Evolutionary conservation across 805 yeast species (phyloP).

Genomic region (Yarrowia phangngaensis): DNA sequence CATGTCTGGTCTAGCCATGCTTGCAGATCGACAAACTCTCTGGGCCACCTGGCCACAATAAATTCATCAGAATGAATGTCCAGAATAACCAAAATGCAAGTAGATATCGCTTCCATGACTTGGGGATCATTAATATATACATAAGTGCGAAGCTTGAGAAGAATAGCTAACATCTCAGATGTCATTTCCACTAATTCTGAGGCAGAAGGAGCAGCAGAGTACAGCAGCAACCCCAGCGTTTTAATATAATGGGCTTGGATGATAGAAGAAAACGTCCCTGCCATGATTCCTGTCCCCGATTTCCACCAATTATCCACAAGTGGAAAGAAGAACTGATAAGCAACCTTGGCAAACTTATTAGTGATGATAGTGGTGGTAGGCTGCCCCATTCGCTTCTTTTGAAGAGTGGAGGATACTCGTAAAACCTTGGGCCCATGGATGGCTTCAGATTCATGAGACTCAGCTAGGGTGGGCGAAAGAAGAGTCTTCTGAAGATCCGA

Average conservation of each 20-base stretch:
- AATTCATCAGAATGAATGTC: slow-evolving; percentile 36
- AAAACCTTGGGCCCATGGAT: slow-evolving; percentile 36
- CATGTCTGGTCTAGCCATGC: slow-evolving; percentile 37
- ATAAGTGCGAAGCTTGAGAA: slow-evolving; percentile 28
- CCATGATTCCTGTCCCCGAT: slow-evolving; percentile 44
- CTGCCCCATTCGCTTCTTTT: slow-evolving; percentile 28
- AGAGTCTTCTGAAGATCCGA: slow-evolving; percentile 32
- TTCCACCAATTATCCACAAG: slow-evolving; percentile 49
- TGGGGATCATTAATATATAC: slow-evolving; percentile 28
- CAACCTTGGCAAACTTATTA: slow-evolving; percentile 44
- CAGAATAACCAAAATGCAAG: slow-evolving; percentile 37
- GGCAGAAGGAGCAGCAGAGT: slow-evolving; percentile 56
- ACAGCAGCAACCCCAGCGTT: slow-evolving; percentile 55
- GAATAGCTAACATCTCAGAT: slow-evolving; percentile 45
- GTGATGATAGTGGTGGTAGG: slow-evolving; percentile 33
- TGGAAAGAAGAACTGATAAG: slow-evolving; percentile 53
- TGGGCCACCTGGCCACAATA: slow-evolving; percentile 34
- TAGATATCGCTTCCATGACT: slow-evolving; percentile 37
- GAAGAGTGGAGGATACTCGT: slow-evolving; percentile 35
- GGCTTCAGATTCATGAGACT: slow-evolving; percentile 31
- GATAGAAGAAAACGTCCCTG: slow-evolving; percentile 54
- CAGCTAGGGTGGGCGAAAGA: slow-evolving; percentile 31
- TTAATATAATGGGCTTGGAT: slow-evolving; percentile 56
- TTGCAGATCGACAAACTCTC: slow-evolving; percentile 36
- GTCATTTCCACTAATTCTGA: slow-evolving; percentile 54